Evolutionary conservation across 73 alveolate species (phyloP).

Genomic region (Paramecium sonneborni): DNA sequence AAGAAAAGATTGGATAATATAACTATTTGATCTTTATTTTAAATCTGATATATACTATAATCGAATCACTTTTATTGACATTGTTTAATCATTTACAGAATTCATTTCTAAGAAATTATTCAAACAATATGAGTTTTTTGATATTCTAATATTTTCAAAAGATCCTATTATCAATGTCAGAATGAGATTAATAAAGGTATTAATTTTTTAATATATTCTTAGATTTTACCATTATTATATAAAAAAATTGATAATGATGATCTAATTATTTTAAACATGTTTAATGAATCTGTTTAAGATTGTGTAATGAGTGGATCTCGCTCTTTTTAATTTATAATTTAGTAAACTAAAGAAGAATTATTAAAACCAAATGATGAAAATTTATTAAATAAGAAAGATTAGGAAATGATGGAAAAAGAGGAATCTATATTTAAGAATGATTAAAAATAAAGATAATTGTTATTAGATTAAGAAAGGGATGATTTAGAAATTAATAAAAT

Average conservation of each 20-base stretch:
- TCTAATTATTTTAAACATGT: neutral
- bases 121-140: slow-evolving; percentile 7
- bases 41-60: neutral
- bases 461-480: neutral
- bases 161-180: neutral
- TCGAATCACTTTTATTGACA: neutral
- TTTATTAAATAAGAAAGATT: neutral
- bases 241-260: neutral
- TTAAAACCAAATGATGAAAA: neutral
- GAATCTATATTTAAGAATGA: neutral
- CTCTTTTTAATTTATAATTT: neutral
- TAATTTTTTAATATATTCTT: neutral
- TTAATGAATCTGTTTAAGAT: neutral
- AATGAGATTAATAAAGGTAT: neutral
- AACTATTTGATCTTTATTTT: neutral
- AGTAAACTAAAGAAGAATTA: neutral
- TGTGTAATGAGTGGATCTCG: neutral
- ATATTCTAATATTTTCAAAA: neutral
- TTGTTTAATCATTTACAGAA: neutral
- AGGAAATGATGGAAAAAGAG: slow-evolving; percentile 1
- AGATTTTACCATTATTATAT: neutral
- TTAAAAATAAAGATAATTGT: neutral
- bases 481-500: neutral
- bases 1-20: neutral
- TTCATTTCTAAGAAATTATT: neutral